A percentile compares a stretch with the other conserved stretches of the same genome.
Evolutionary conservation across 192 early-diverging fungal genomes (phyloP).

Genomic region (Chytriomyces sp.): DNA sequence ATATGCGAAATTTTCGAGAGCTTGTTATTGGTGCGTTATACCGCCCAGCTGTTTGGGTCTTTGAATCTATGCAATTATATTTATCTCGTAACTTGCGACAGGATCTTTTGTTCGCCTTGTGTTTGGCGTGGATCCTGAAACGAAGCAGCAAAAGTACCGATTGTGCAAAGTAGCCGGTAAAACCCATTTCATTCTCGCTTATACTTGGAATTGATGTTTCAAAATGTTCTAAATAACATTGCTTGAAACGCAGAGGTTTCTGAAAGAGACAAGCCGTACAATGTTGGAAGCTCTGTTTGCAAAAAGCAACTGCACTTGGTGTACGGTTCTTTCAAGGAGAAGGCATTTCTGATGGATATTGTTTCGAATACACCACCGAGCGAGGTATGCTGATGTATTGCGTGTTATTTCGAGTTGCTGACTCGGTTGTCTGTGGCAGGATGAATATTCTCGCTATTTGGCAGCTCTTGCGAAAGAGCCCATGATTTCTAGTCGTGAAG

Average conservation of each 20-base stretch:
- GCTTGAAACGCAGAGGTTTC: constrained; percentile 7
- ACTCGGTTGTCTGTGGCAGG: neutral
- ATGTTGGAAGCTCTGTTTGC: constrained; percentile 63
- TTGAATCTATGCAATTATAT: neutral
- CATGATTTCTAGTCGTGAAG: neutral
- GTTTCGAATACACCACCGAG: constrained; percentile 75
- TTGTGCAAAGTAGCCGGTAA: neutral
- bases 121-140: constrained; percentile 23
- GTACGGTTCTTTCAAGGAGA: constrained; percentile 67
- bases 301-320: constrained; percentile 70
- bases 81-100: neutral
- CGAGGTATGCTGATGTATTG: constrained; percentile 39
- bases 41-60: neutral
- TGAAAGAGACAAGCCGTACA: constrained; percentile 61
- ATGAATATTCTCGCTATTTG: constrained; percentile 22
- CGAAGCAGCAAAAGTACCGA: constrained; percentile 26
- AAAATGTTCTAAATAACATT: neutral
- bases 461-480: constrained; percentile 10
- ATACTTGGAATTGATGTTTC: neutral
- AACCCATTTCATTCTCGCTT: neutral
- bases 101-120: constrained; percentile 8
- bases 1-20: neutral
- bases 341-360: constrained; percentile 74
- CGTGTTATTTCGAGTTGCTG: neutral
- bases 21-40: constrained; percentile 1